These are phyloP conservation scores for Fomes fomentarius DNA, from an alignment of 1,284 basidiomycete genomes.

Conservation along the genomic window DNA sequence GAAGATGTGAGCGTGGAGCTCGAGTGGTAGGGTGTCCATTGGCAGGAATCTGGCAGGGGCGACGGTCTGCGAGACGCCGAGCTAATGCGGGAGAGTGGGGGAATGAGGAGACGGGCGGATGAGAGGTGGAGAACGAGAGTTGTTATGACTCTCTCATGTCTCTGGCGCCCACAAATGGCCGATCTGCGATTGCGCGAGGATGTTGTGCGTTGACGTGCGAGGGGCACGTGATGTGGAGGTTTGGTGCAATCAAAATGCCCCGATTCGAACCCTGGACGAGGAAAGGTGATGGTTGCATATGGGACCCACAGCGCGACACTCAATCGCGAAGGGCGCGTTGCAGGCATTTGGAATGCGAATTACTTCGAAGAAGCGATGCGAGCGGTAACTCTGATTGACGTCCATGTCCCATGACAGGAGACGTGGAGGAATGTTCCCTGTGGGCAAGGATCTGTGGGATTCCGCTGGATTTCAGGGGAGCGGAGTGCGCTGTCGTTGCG, in stretches of 20 bases:
- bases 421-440: not conserved
- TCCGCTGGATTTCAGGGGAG: too few relatives aligned
- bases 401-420: not conserved
- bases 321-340: slow-evolving; percentile 6
- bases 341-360: slow-evolving; percentile 4
- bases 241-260: slow-evolving; percentile 14
- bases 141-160: slow-evolving; percentile 13
- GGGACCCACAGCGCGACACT: slow-evolving; percentile 5
- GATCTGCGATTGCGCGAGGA: slow-evolving; percentile 24
- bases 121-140: not conserved
- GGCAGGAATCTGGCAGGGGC: not conserved
- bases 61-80: not conserved
- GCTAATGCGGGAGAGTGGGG: not conserved
- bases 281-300: slow-evolving; percentile 12
- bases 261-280: slow-evolving; percentile 17
- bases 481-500: too few relatives aligned
- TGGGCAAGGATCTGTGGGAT: slow-evolving; percentile 20
- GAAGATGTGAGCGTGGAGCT: slow-evolving; percentile 35
- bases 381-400: not conserved
- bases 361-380: not conserved
- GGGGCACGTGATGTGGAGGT: slow-evolving; percentile 15
- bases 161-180: slow-evolving; percentile 13
- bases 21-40: slow-evolving; percentile 33
- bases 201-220: slow-evolving; percentile 26
- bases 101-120: not conserved